Base-by-base conservation (phyloP, 164 flowering plant genomes). In the Aristolochia contorta region DNA sequence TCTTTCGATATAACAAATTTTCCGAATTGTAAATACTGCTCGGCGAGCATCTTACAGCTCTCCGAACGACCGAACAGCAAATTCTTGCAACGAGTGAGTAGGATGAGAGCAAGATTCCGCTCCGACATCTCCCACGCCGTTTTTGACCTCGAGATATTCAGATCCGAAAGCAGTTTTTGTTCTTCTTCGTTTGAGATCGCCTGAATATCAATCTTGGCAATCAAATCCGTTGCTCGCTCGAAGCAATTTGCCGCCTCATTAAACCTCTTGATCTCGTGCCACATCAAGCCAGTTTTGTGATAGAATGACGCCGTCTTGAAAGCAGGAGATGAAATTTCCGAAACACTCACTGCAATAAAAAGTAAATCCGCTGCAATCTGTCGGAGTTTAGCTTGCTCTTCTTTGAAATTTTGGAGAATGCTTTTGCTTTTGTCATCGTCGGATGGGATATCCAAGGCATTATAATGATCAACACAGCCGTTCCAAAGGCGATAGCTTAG, bases 401-500 rank as follows among this genome's bases (percentile, higher is more conserved):
- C 79, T 49, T 32, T 52, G 51, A 58, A 53, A 47, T 51, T 58
- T 16, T 13, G 54, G 32, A 24, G 57, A 16, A 37, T 24, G 22
- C 18, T 47, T 25, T 24, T 59, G 33, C n/a, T 48, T 22, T 15
- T 5, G 1, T 45, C 54, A 20, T 12, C 60, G 14, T 23, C 20
- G 12, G 74, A 59, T 57, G 30, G 63, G 45, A 58, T 21, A 45
- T 70, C 33, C 58, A 72, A 47, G 59, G 87, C 58, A 54, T 93
- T 90, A 37, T 92, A 79, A 67, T 84, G 81, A 65, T 94, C 99
- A 65, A 94, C 95, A 70, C 92, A 83, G 59, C 90, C 73, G 68
- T 94, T 94, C 99, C 97, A 94, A 68, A 93, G 87, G 62, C 97
- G 91, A 79, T 78, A 94, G 71, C 87, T 79, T 78, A 86, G 85